These are phyloP conservation scores for Crucibulum laeve DNA, from an alignment of 768 basidiomycete species.

Conservation along the genomic window DNA sequence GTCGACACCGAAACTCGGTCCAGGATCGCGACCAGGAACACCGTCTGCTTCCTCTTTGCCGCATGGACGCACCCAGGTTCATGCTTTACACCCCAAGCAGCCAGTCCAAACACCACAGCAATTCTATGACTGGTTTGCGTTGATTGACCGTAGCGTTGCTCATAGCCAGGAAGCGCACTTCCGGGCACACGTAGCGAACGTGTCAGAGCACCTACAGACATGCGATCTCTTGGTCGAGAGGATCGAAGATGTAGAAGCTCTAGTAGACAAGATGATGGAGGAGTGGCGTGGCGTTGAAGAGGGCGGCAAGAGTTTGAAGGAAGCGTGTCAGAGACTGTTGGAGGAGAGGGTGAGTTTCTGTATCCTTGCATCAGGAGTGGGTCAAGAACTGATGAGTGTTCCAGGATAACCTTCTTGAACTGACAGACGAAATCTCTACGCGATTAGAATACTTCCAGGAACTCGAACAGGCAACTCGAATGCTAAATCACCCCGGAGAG, in stretches of 20 bases:
- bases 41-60: conserved; percentile 7
- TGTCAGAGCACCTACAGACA: conserved; percentile 70
- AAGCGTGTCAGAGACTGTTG: conserved; percentile 84
- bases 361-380: neutral
- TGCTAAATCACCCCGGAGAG: conserved; percentile 93
- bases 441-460: conserved; percentile 93
- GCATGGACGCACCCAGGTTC: conserved; percentile 11
- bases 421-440: conserved; percentile 78
- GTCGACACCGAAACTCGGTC: conserved; percentile 3
- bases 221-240: conserved; percentile 73
- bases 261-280: conserved; percentile 78
- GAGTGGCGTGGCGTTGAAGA: conserved; percentile 89
- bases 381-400: conserved; percentile 3
- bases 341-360: conserved; percentile 73
- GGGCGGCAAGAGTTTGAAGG: conserved; percentile 85
- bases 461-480: conserved; percentile 86
- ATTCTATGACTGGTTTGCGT: conserved; percentile 94
- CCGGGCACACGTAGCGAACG: conserved; percentile 73
- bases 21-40: conserved; percentile 13
- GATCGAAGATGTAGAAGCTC: conserved; percentile 67
- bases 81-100: conserved; percentile 63
- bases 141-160: conserved; percentile 85
- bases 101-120: conserved; percentile 90
- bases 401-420: conserved; percentile 71
- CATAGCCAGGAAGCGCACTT: conserved; percentile 95